phyloP scores from a whole-genome alignment of 2,329 filamentous ascomycete genomes.

The Trichoderma atroviride region DNA sequence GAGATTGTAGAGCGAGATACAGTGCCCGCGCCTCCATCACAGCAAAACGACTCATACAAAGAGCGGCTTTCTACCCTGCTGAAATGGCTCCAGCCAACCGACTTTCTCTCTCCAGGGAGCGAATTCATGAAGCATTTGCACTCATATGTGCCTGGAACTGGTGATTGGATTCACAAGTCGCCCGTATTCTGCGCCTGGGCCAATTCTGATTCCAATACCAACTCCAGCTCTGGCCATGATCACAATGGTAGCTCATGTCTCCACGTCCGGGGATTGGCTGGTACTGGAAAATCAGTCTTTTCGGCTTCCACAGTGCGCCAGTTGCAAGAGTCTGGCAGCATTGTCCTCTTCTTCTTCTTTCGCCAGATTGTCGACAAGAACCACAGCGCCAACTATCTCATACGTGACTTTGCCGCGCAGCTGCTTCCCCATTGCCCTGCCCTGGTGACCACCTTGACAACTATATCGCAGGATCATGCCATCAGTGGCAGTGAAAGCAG shows the following conservation, averaged over 20 bases:
- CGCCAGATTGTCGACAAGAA: conserved; percentile 11
- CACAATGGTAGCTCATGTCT: neutral
- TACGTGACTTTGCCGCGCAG: conserved; percentile 1
- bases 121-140: neutral
- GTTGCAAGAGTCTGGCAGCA: neutral
- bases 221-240: neutral
- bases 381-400: neutral
- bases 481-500: neutral
- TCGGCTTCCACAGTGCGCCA: neutral
- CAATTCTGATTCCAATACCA: neutral
- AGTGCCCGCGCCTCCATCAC: neutral
- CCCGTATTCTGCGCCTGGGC: neutral
- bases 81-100: neutral
- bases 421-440: conserved; percentile 4
- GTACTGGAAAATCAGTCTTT: conserved; percentile 4
- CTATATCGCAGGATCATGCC: neutral
- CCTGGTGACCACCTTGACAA: neutral
- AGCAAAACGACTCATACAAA: neutral
- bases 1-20: conserved; percentile 7
- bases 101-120: neutral
- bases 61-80: neutral
- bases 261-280: conserved; percentile 7
- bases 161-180: neutral
- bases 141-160: neutral
- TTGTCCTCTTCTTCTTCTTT: conserved; percentile 12